Evolutionary conservation across 768 basidiomycete genomes (phyloP), one percentile per base, ranked within the genome.

Genomic region (Macrolepiota albuminosa): DNA sequence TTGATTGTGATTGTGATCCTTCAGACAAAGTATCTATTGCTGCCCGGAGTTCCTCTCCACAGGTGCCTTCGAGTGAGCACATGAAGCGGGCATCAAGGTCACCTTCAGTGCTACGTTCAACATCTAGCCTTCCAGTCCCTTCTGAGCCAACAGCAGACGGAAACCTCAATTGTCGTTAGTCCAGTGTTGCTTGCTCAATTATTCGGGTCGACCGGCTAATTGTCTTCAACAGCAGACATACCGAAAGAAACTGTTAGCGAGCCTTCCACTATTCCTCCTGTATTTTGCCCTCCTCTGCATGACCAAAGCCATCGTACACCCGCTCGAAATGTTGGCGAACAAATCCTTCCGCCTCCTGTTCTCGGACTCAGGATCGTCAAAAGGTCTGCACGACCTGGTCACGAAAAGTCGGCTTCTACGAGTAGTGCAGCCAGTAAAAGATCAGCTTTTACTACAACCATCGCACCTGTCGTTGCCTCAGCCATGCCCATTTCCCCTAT

Each of bases 311-410:
- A 34, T 9, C 57, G 60, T 16, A 60, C 60, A 33, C 60, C 60
- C 47, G 54, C 54, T 54, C 49, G 64, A 48, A 50, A 47, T 49
- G 45, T 64, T 56, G 46, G 64, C 49, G 60, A 57, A 31, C 55
- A 65, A 36, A 61, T 63, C 42, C 75, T 71, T 45, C 77, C 76
- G 6, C 71, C 70, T 43, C 72, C 75, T 1, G 70, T 81, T 26
- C 76, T 76, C 51, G 82, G 77, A 47, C 67, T 82, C 42, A 76
- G 74, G 36, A 80, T 83, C n/a, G 75, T 83, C 31, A 84, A 83
- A 62, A 72, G 80, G 49, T 63, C 66, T 21, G 70, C 69, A 50
- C 51, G 55, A 46, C 39, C 54, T 29, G 63, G 50, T 40, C 65
- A 69, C 56, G 61, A 62, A 47, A 67, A 65, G 37, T 54, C 62